phyloP scores from a whole-genome alignment of 208 protist species.

The Wallacemonas sp. region DNA sequence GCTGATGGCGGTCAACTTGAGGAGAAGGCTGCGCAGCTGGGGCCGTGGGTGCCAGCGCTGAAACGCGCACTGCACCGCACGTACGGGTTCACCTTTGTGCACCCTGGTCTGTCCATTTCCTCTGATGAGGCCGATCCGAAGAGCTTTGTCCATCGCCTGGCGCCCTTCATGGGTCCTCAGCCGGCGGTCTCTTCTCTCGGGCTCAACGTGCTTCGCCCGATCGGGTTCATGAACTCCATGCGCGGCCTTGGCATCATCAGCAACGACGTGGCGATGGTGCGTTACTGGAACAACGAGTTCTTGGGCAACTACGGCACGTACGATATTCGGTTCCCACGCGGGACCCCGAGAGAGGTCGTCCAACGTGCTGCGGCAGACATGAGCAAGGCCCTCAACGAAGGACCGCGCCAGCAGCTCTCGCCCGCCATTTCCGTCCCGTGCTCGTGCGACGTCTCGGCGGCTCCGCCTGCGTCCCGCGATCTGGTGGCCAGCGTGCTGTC shows the following conservation, averaged over 20 bases:
- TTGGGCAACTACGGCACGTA: slow-evolving; percentile 86
- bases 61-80: slow-evolving; percentile 82
- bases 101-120: slow-evolving; percentile 67
- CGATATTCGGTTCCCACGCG: slow-evolving; percentile 76
- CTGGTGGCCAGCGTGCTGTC: slow-evolving; percentile 15
- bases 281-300: slow-evolving; percentile 90
- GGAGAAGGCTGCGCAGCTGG: slow-evolving; percentile 1
- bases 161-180: slow-evolving; percentile 39
- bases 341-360: slow-evolving; percentile 58
- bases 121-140: slow-evolving; percentile 74
- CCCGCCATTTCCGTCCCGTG: slow-evolving; percentile 49
- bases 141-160: slow-evolving; percentile 84
- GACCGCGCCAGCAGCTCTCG: slow-evolving; percentile 42
- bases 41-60: slow-evolving; percentile 72
- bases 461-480: neutral
- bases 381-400: slow-evolving; percentile 25
- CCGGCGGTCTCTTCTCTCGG: slow-evolving; percentile 35
- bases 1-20: neutral
- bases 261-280: slow-evolving; percentile 85
- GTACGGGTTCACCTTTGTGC: slow-evolving; percentile 69
- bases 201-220: slow-evolving; percentile 80
- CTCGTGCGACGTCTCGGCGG: slow-evolving; percentile 29
- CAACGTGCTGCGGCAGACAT: slow-evolving; percentile 31
- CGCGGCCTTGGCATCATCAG: slow-evolving; percentile 69
- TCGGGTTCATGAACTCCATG: slow-evolving; percentile 82